Evolutionary conservation across 306 rosid genomes (phyloP), one percentile per base, ranked within the genome.

Genomic region (Coriaria nepalensis): DNA sequence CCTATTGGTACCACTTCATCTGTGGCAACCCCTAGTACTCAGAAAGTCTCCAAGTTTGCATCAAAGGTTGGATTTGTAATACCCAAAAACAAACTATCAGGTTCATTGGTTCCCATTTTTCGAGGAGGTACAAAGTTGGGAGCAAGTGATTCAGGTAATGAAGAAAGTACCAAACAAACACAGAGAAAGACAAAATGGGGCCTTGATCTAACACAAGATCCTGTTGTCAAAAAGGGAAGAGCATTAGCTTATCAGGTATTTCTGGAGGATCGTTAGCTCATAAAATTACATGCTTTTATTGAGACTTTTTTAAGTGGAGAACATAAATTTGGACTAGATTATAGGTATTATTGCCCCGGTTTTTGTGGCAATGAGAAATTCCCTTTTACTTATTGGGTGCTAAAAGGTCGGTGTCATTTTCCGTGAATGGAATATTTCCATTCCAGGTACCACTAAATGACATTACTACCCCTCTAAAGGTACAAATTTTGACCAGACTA

Each of bases 11-110:
- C 57, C 34, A 51, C 69, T 59, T 65, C 81, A 13, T 73, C 94
- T 15, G 64, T 64, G 10, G 53, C 68, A 51, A 42, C 83, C 40
- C 37, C 55, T 13, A 52, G 77, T 50, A 61, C 62, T 65, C 93
- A 72, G 61, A 90, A 79, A 81, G 73, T 63, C 50, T 86, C 95
- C 50, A 67, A 57, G 70, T 82, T 90, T 78, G 70, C 85, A 48
- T 70, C 72, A 6, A 90, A 81, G 71, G 64, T 85, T 59, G 95
- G 98, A 13, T 90, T 90, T 79, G 95, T 84, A 49, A 90, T 90
- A 47, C 97, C 95, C 0, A 90, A 77, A 75, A 90, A 90, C 68
- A 84, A 90, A 74, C 65, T 90, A 51, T 81, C 86, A 2, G 97
- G 97, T 44, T 84, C 97, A 8, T 56, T 84, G 46, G 80, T 90